Evolutionary conservation across 129 eudicot species (phyloP).

Genomic region (Erigeron canadensis): DNA sequence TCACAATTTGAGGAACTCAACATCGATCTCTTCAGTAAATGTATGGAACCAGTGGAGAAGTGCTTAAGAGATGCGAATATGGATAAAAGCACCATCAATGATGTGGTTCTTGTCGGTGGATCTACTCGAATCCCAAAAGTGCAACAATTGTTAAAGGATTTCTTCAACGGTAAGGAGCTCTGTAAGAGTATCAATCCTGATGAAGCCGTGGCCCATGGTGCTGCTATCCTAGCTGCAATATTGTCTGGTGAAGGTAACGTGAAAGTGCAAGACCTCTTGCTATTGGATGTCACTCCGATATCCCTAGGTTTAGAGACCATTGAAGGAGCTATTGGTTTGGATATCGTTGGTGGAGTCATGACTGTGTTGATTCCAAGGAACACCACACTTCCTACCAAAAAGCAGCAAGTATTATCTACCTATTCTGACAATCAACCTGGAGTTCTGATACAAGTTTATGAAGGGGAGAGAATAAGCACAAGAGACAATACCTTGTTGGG

Average conservation of each 20-base stretch:
- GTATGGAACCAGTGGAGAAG: conserved; percentile 34
- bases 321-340: too few relatives aligned
- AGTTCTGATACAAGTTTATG: conserved; percentile 7
- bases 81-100: conserved; percentile 34
- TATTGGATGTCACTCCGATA: conserved; percentile 27
- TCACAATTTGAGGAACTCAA: conserved; percentile 31
- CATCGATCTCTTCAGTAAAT: conserved; percentile 29
- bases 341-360: conserved; percentile 25
- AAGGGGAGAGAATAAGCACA: conserved; percentile 22
- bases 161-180: conserved; percentile 24
- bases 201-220: conserved; percentile 34
- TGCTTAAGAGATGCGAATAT: conserved; percentile 37
- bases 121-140: conserved; percentile 33
- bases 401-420: conserved; percentile 1
- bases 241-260: conserved; percentile 21
- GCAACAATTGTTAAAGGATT: conserved; percentile 28
- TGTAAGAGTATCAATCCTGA: conserved; percentile 31
- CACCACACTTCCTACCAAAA: conserved; percentile 23
- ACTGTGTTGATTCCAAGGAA: conserved; percentile 16
- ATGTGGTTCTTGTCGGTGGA: conserved; percentile 34
- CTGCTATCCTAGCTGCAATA: conserved; percentile 30
- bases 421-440: conserved; percentile 9
- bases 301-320: conserved; percentile 26
- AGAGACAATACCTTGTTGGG: conserved; percentile 19
- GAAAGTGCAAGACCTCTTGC: conserved; percentile 24